phyloP scores from a whole-genome alignment of 2,329 filamentous ascomycete species.

The Claviceps sp. region DNA sequence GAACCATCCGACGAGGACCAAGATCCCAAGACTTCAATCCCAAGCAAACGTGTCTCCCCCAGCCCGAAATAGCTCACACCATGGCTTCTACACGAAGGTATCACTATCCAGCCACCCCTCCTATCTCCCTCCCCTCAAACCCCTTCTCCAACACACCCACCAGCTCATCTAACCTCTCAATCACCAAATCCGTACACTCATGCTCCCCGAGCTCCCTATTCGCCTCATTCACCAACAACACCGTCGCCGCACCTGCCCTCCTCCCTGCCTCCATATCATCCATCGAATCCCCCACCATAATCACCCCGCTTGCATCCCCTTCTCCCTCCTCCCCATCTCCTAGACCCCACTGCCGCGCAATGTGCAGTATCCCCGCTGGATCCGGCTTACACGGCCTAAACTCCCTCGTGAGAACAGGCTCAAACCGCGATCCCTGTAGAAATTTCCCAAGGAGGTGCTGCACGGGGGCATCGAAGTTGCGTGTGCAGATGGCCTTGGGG shows the following conservation, averaged over 20 bases:
- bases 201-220: slow-evolving; percentile 58
- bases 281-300: slow-evolving; percentile 66
- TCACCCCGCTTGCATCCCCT: slow-evolving; percentile 31
- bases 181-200: slow-evolving; percentile 63
- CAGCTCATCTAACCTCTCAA: slow-evolving; percentile 61
- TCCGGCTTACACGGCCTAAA: slow-evolving; percentile 76
- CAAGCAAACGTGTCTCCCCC: neutral
- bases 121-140: slow-evolving; percentile 40
- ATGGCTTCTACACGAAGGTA: neutral
- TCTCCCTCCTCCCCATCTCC: neutral
- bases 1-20: neutral
- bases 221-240: slow-evolving; percentile 75
- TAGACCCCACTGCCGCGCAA: slow-evolving; percentile 64
- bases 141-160: slow-evolving; percentile 62
- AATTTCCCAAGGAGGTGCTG: slow-evolving; percentile 63
- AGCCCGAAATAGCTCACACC: neutral
- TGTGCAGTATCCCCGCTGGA: slow-evolving; percentile 77
- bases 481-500: slow-evolving; percentile 77
- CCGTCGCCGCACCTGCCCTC: slow-evolving; percentile 73
- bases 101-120: neutral
- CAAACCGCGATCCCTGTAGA: slow-evolving; percentile 52
- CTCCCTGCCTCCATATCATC: slow-evolving; percentile 89
- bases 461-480: slow-evolving; percentile 81
- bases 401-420: slow-evolving; percentile 72
- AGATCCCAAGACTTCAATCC: neutral